phyloP scores from a whole-genome alignment of 352 stramenopile genomes.

The Globisporangium heterothallicum region DNA sequence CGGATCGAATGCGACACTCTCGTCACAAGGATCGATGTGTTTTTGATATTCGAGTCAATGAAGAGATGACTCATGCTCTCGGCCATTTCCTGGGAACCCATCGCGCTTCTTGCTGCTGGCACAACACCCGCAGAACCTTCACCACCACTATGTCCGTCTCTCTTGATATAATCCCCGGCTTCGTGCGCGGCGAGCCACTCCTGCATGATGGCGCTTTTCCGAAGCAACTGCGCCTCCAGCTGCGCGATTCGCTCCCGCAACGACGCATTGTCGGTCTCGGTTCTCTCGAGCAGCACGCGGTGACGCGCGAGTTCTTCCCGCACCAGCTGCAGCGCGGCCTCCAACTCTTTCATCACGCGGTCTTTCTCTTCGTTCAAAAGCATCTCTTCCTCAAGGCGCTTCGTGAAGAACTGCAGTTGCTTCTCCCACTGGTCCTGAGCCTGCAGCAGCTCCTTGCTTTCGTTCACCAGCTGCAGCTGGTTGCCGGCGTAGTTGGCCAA shows the following conservation, averaged over 20 bases:
- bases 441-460: conserved; percentile 72
- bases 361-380: conserved; percentile 61
- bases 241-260: conserved; percentile 35
- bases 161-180: conserved; percentile 17
- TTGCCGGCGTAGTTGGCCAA: conserved; percentile 45
- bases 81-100: conserved; percentile 39
- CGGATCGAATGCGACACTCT: conserved; percentile 52
- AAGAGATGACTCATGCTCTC: conserved; percentile 41
- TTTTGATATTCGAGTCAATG: conserved; percentile 17
- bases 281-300: conserved; percentile 41
- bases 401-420: conserved; percentile 49
- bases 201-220: conserved; percentile 56
- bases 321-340: conserved; percentile 36
- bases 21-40: conserved; percentile 25
- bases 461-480: conserved; percentile 57
- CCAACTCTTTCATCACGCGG: conserved; percentile 55
- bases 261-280: conserved; percentile 34
- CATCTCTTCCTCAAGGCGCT: conserved; percentile 59
- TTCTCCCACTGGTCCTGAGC: conserved; percentile 52
- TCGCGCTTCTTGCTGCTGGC: neutral
- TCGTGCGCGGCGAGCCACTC: conserved; percentile 48
- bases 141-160: neutral
- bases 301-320: conserved; percentile 61
- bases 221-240: conserved; percentile 50
- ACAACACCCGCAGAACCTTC: neutral